Base-by-base conservation (phyloP, 306 rosid genomes). In the Astragalus membranaceus region DNA sequence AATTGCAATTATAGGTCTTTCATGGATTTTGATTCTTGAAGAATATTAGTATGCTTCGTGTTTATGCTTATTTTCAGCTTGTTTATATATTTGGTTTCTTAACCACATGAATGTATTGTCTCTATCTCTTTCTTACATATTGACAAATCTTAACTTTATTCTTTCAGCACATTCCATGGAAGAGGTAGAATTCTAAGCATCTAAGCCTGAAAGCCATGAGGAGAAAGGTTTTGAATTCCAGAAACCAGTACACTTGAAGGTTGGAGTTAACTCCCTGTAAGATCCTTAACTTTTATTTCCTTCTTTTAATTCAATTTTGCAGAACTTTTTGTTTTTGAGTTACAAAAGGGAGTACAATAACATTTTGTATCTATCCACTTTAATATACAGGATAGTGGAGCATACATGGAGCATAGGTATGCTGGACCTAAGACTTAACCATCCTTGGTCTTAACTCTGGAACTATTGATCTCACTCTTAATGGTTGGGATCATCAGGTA, bases 401-500 rank as follows among this genome's bases (percentile, higher is more conserved):
- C n/a, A n/a, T n/a, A n/a, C n/a, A n/a, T n/a, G n/a, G n/a, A n/a
- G n/a, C n/a, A n/a, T n/a, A n/a, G n/a, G n/a, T n/a, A n/a, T n/a
- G n/a, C n/a, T n/a, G n/a, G n/a, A n/a, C n/a, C n/a, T n/a, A n/a
- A n/a, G n/a, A n/a, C n/a, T n/a, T n/a, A n/a, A n/a, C n/a, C n/a
- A n/a, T n/a, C n/a, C n/a, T 94, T 15, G 92, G 95, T 77, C 70
- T 91, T 76, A 91, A 80, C 70, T 80, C 92, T 0, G 97, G 99
- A 60, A 89, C 82, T n/a, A 54, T 88, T 37, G 96, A 85, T 58
- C 74, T 94, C 15, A 77, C 91, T 30, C 9, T 1, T 39, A 85
- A 87, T 69, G 97, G 92, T 36, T 94, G 99, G 99, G 96, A 96
- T 11, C 84, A 83, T 41, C 72, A 84, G 96, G 99, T 94, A 77